Conservation (phyloP, 2,329 filamentous ascomycete genomes). For the Cytospora mali region DNA sequence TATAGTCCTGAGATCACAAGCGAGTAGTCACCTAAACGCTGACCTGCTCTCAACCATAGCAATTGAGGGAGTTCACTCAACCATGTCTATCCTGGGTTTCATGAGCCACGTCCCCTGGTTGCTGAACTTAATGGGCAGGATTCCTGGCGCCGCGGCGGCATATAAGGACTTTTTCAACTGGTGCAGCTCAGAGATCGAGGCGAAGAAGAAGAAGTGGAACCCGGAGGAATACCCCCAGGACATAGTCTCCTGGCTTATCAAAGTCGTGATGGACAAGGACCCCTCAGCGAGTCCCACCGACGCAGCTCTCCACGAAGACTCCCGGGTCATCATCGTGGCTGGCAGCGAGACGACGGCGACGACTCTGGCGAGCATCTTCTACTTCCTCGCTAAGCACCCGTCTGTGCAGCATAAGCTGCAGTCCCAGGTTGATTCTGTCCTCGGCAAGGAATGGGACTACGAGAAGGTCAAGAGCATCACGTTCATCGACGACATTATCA, state of each 20-base stretch:
- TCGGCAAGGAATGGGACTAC: constrained; percentile 21
- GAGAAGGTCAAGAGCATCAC: constrained; percentile 13
- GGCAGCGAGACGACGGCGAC: constrained; percentile 29
- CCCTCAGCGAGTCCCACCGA: constrained; percentile 37
- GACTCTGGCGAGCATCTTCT: constrained; percentile 25
- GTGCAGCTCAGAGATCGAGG: constrained; percentile 36
- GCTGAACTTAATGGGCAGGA: constrained; percentile 35
- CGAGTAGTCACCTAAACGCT: no score
- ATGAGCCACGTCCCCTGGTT: constrained; percentile 41
- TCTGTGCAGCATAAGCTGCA: constrained; percentile 18
- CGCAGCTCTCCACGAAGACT: constrained; percentile 38
- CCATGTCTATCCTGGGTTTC: constrained; percentile 39
- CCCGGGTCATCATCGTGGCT: constrained; percentile 31
- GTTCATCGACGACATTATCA: constrained; percentile 29
- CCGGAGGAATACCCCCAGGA: constrained; percentile 38
- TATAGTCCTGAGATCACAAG: no score
- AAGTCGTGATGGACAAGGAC: constrained; percentile 42
- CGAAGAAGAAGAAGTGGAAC: constrained; percentile 37
- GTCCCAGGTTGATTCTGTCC: constrained; percentile 20
- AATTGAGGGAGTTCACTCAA: constrained; percentile 39
- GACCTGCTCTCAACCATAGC: constrained; percentile 25
- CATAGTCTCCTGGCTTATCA: constrained; percentile 44
- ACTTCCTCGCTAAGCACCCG: constrained; percentile 28
- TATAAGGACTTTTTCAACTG: constrained; percentile 38
- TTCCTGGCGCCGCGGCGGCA: constrained; percentile 36